Evolutionary conservation across 208 protist species (phyloP).

Genomic region (Leishmania braziliensis): DNA sequence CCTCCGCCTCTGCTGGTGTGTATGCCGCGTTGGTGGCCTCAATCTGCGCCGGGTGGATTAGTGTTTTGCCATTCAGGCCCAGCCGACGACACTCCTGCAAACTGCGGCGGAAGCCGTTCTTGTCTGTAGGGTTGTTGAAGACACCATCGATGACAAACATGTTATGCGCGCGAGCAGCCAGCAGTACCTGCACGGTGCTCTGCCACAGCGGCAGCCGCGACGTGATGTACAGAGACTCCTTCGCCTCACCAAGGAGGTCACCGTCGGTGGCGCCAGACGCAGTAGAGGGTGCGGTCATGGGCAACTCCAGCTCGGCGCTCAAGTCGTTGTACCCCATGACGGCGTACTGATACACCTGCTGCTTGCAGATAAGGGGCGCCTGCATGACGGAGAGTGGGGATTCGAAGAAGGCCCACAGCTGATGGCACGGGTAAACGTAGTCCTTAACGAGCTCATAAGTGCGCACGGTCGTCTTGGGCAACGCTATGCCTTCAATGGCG

Average conservation of each 20-base stretch:
- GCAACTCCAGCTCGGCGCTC: constrained; percentile 50
- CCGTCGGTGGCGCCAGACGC: background rate
- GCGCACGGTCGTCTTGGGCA: constrained; percentile 61
- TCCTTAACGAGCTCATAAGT: constrained; percentile 59
- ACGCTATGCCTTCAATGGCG: constrained; percentile 72
- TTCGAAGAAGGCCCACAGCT: constrained; percentile 87
- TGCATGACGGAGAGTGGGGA: constrained; percentile 68
- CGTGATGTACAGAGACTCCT: constrained; percentile 28
- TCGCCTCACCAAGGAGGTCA: constrained; percentile 5
- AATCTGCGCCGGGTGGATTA: constrained; percentile 77
- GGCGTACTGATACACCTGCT: constrained; percentile 65
- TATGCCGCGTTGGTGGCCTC: constrained; percentile 65
- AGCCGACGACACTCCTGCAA: constrained; percentile 53
- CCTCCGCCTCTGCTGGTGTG: constrained; percentile 53
- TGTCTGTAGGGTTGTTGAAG: constrained; percentile 78
- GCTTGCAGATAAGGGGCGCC: constrained; percentile 64
- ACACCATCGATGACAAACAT: constrained; percentile 79
- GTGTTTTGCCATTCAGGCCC: constrained; percentile 83
- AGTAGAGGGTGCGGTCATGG: constrained; percentile 20
- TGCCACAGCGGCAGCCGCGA: constrained; percentile 52
- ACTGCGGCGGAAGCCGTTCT: constrained; percentile 58
- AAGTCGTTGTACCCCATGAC: constrained; percentile 78
- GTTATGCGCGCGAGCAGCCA: constrained; percentile 57
- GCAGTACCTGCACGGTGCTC: constrained; percentile 60
- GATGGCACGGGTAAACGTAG: constrained; percentile 76